A percentile compares a stretch with the other conserved stretches of the same genome.
These are phyloP conservation scores for Apiospora koreana DNA, from an alignment of 2,329 filamentous ascomycete species.

Conservation along the genomic window DNA sequence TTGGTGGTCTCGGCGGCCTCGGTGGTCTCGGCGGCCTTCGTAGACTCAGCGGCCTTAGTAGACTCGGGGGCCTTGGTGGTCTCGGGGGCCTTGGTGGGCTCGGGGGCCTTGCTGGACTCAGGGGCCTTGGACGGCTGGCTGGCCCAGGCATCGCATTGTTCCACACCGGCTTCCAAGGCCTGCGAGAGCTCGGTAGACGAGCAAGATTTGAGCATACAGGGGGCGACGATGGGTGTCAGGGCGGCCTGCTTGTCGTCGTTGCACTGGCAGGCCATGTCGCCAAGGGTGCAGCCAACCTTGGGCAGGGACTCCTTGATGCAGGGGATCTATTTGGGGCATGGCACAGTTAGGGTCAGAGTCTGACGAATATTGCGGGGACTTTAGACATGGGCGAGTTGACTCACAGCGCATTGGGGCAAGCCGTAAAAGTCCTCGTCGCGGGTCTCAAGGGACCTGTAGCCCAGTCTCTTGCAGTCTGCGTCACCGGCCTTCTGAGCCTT, in stretches of 20 bases:
- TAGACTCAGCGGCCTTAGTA: not conserved
- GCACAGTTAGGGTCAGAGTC: not conserved
- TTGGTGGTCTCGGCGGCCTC: not conserved
- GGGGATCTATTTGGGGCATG: not conserved
- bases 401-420: not conserved
- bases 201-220: not conserved
- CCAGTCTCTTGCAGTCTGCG: slow-evolving; percentile 2
- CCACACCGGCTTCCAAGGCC: not conserved
- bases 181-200: not conserved
- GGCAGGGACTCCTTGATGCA: slow-evolving; percentile 3
- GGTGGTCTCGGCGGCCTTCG: not conserved
- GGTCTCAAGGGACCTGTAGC: not conserved
- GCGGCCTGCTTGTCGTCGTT: not conserved
- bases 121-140: not conserved
- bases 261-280: slow-evolving; percentile 10
- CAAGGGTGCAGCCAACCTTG: not conserved
- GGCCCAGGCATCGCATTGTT: not conserved
- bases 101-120: not conserved
- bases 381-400: not conserved
- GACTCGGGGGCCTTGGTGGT: not conserved
- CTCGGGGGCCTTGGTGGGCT: not conserved
- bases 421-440: not conserved
- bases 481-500: slow-evolving; percentile 1
- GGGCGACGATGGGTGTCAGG: slow-evolving; percentile 6
- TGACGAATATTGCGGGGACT: not conserved